Base-by-base conservation (phyloP, 208 protist species). In the Leishmania tarentolae region DNA sequence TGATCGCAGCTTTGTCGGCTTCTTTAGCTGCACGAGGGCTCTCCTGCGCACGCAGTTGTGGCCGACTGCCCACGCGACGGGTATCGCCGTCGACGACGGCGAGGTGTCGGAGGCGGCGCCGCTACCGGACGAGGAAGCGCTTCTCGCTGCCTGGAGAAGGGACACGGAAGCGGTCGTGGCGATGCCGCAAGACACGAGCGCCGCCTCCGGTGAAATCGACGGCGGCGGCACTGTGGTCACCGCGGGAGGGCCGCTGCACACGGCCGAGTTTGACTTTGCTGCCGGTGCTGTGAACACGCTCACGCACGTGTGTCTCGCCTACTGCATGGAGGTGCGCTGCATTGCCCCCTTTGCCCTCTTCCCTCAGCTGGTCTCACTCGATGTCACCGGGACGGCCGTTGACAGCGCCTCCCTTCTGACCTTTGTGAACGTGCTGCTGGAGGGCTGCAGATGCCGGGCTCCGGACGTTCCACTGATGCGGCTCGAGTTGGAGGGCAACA, bases 321-420 rank as follows among this genome's bases (percentile, higher is more conserved):
- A 82, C 79, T 88, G 85, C 63, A 50, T 76, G 11, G 82, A 59
- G 50, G 85, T 88, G 75, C 85, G 85, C 35, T 76, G 74, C 76
- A 83, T 88, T 47, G 37, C 73, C 19, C 59, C 82, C 46, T 84
- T 82, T 17, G 85, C 77, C 19, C 47, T 85, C 17, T 79, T 86
- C 21, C n/a, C 57, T 50, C 7, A 15, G 21, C 66, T 88, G 28
- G 24, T 61, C 0, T 44, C 63, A 35, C 85, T 88, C n/a, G 71
- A 85, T 53, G 19, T 88, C 42, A 74, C 75, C 28, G 77, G 72
- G 44, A 88, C 82, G 42, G 78, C 79, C 15, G 82, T 88, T 31
- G 85, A 88, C 81, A 88, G 82, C 61, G 74, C 82, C 40, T 75
- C 78, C 44, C 79, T 88, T 52, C 65, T 76, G 56, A 59, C 52